Evolutionary conservation across 2,329 filamentous ascomycete genomes (phyloP), one percentile per base, ranked within the genome.

Genomic region (Xylariaceae sp.): DNA sequence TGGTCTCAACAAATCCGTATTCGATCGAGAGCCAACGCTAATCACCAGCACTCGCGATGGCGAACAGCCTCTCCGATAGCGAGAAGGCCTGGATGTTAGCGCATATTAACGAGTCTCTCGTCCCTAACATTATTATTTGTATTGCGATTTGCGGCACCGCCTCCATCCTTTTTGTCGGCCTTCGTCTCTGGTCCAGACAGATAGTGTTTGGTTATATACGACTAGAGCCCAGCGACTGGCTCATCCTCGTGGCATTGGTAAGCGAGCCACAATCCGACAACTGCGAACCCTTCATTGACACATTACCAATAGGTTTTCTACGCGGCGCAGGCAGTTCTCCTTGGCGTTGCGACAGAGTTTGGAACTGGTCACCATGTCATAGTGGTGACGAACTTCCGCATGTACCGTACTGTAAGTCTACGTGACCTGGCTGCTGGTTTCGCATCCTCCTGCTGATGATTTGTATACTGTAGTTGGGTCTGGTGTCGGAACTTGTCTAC

Each of bases 181-280:
- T 44, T 20, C 23, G 41, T 4, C 9, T 44, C 13, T 44, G 41
- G 24, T 44, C 41, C 13, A 29, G 41, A 15, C 23, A n/a, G 11
- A 11, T 44, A 15, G 24, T 18, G 6, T 18, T 15, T 16, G 26
- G 26, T 30, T 23, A 18, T 24, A 18, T 44, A 4, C 7, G 6
- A 8, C 9, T 20, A 15, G 41, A 44, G 3, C 18, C 23, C 6
- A 44, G 41, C 30, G 41, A 44, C 41, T 44, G 41, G 41, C n/a
- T 44, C 11, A 8, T 44, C 10, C 11, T 44, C 8, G 18, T 44
- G n/a, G 41, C 41, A 30, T 44, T 21, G 18, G 41, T 44, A 44
- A n/a, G 41, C 15, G 8, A 33, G 11, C 11, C 11, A 13, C 30
- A 9, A 33, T 15, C 9, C 23, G 18, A 23, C 37, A 23, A 15